Evolutionary conservation across 805 yeast genomes (phyloP).

Genomic region (Kodamaea sagamina): DNA sequence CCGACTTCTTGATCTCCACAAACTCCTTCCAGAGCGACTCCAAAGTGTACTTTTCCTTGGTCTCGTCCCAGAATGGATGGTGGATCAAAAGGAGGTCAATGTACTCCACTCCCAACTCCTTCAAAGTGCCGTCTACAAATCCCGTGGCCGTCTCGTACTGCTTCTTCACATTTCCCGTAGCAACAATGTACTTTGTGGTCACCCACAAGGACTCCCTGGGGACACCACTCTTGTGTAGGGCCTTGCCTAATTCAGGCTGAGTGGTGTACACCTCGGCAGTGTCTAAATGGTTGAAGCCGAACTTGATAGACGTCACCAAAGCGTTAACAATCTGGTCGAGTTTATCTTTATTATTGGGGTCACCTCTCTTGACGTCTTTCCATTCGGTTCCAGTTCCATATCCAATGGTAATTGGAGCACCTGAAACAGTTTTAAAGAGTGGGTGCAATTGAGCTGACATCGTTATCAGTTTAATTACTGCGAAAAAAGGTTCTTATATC

Average conservation of each 20-base stretch:
- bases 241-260: slow-evolving; percentile 23
- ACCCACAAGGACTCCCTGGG: slow-evolving; percentile 24
- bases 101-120: slow-evolving; percentile 49
- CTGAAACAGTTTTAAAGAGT: slow-evolving; percentile 33
- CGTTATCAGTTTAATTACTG: background rate
- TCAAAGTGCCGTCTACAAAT: slow-evolving; percentile 45
- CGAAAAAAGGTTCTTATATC: no score
- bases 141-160: slow-evolving; percentile 46
- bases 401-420: slow-evolving; percentile 39
- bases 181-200: slow-evolving; percentile 33
- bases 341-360: slow-evolving; percentile 22
- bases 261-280: slow-evolving; percentile 26
- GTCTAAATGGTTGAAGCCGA: slow-evolving; percentile 24
- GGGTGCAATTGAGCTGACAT: slow-evolving; percentile 15
- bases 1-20: slow-evolving; percentile 20
- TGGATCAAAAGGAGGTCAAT: slow-evolving; percentile 64
- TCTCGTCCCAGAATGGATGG: slow-evolving; percentile 51
- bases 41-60: slow-evolving; percentile 17
- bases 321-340: slow-evolving; percentile 18
- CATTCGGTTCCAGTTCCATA: slow-evolving; percentile 59
- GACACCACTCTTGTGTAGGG: slow-evolving; percentile 15
- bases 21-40: slow-evolving; percentile 22
- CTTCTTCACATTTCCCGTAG: slow-evolving; percentile 26
- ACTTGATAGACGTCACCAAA: slow-evolving; percentile 17
- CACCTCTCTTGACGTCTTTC: slow-evolving; percentile 34